Base-by-base conservation (phyloP, 257 asterid genomes). In the Primulina huaijiensis region DNA sequence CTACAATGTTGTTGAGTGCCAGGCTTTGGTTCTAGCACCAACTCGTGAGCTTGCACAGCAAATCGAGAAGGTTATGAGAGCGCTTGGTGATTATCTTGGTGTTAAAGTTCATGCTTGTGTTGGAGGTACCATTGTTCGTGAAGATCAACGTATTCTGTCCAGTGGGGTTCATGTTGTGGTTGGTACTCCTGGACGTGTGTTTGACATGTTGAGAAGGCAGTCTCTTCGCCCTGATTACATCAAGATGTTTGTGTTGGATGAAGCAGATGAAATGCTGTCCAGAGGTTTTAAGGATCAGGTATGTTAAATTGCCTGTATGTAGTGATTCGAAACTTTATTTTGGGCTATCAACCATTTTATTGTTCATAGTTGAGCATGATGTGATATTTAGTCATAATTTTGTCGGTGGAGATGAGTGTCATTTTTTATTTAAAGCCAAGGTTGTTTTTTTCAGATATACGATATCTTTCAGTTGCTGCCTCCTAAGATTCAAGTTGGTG, bases 241-340 rank as follows among this genome's bases (percentile, higher is more conserved):
- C 74, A 85, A 85, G 67, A 85, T 85, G 90, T 85, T 85, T 70
- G 87, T 85, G 58, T 61, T 85, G 75, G 90, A 85, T 59, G 90
- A 85, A 75, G 90, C 90, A 6, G 90, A 85, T 74, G 90, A 85
- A 65, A 85, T 85, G 89, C 89, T 85, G 68, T 85, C 90, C 23
- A 76, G 90, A 53, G 90, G 90, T 30, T 85, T 85, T 67, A 85
- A 85, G 83, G 90, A 85, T 77, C 90, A 85, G 90, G 90, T 85
- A 8, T 23, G 60, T 25, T 35, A 27, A 33, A 58, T 68, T 66
- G 23, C 17, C 1, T 19, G 21, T 43, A 7, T 8, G 21, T 62
- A 19, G 50, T 19, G 16, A 20, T 34, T 56, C 5, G n/a, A 19
- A 37, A 50, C 20, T 40, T 11, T 19, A 14, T 50, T 50, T 17